Conservation (phyloP, 1,284 basidiomycete genomes). For the Ganoderma lucidum region DNA sequence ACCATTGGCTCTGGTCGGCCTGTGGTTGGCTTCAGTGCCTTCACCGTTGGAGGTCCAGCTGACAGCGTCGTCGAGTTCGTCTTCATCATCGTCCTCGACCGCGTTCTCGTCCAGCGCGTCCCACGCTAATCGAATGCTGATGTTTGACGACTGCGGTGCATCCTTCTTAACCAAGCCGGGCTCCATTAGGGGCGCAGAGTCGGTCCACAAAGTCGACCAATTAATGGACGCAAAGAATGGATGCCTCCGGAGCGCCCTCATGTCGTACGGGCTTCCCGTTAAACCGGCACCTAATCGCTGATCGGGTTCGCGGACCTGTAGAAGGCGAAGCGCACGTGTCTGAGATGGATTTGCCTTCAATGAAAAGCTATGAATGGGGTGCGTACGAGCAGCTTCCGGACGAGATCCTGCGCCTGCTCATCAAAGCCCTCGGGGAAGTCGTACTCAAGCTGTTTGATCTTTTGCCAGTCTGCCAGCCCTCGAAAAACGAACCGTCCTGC, state of each 20-base stretch:
- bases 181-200: constrained; percentile 64
- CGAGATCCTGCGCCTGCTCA: constrained; percentile 70
- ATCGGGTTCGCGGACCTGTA: constrained; percentile 75
- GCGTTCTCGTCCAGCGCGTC: constrained; percentile 50
- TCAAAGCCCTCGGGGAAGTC: constrained; percentile 79
- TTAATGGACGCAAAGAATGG: constrained; percentile 77
- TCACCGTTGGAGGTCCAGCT: constrained; percentile 60
- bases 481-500: constrained; percentile 93
- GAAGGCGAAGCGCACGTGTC: constrained; percentile 7
- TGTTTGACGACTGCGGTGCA: constrained; percentile 49
- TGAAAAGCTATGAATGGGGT: constrained; percentile 15
- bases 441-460: constrained; percentile 80
- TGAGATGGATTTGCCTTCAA: constrained; percentile 14
- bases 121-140: constrained; percentile 56
- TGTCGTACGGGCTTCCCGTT: constrained; percentile 53
- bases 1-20: constrained; percentile 25
- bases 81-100: constrained; percentile 37
- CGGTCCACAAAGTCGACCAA: constrained; percentile 82
- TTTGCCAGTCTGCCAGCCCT: constrained; percentile 84
- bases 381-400: constrained; percentile 69
- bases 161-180: constrained; percentile 62
- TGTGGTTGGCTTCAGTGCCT: constrained; percentile 42
- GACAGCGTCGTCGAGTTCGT: constrained; percentile 42
- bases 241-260: constrained; percentile 74
- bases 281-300: constrained; percentile 74